Evolutionary conservation across 2,329 filamentous ascomycete genomes (phyloP).

Genomic region (Aspergillus floridensis): DNA sequence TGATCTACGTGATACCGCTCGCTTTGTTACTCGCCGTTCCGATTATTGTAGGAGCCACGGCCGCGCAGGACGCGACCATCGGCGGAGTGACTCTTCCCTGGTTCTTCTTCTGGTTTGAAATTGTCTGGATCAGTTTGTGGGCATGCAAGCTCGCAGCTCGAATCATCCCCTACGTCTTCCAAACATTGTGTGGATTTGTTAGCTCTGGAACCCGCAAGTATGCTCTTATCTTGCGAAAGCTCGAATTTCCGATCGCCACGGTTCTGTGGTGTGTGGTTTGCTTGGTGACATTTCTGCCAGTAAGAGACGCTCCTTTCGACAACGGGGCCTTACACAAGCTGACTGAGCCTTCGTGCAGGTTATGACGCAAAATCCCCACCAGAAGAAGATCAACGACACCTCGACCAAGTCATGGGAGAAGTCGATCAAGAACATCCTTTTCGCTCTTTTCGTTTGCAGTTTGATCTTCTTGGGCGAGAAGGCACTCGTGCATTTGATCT

Average conservation of each 20-base stretch:
- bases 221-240: slow-evolving; percentile 54
- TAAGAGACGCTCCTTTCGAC: slow-evolving; percentile 23
- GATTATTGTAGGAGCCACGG: slow-evolving; percentile 60
- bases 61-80: slow-evolving; percentile 48
- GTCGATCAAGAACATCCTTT: slow-evolving; percentile 58
- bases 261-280: slow-evolving; percentile 60
- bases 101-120: slow-evolving; percentile 65
- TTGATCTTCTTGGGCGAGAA: slow-evolving; percentile 60
- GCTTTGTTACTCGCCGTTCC: slow-evolving; percentile 59
- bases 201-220: slow-evolving; percentile 65
- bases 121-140: slow-evolving; percentile 65
- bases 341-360: slow-evolving; percentile 26
- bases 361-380: slow-evolving; percentile 45
- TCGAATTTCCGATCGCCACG: slow-evolving; percentile 61
- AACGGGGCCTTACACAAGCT: neutral
- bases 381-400: slow-evolving; percentile 31
- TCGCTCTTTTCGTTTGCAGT: slow-evolving; percentile 55
- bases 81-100: slow-evolving; percentile 57
- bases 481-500: slow-evolving; percentile 62
- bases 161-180: slow-evolving; percentile 59
- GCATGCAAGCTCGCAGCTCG: slow-evolving; percentile 59
- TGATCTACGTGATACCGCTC: slow-evolving; percentile 61
- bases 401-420: slow-evolving; percentile 49
- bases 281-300: slow-evolving; percentile 58
- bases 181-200: slow-evolving; percentile 61